Base-by-base conservation (phyloP, 495 filamentous ascomycete species). In the Paragyromitra xinjiangensis region DNA sequence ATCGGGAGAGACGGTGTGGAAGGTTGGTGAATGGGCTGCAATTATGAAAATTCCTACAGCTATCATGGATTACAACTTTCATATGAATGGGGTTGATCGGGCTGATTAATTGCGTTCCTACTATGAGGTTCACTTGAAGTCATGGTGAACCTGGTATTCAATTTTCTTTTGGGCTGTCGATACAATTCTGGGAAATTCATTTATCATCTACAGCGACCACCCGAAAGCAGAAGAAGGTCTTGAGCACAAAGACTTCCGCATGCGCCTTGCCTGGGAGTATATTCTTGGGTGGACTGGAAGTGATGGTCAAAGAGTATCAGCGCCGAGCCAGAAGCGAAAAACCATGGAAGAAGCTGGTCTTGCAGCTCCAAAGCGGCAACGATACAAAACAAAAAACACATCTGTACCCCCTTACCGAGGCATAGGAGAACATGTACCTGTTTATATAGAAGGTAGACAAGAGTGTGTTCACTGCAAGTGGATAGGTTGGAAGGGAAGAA, bases 101-200 rank as follows among this genome's bases (percentile, higher is more conserved):
- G 71, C 71, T 40, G 77, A 79, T 68, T 68, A 79, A 24, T 55
- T 77, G 6, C 55, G 71, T 8, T 78, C 67, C 29, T 69, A 73
- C 24, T 83, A 83, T 73, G 56, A 75, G 11, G 74, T 53, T 16
- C 73, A 82, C 26, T 34, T 55, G 11, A 45, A 34, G 9, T 69
- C 61, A 7, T 11, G 53, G 26, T 6, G 70, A 12, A 79, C 50
- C 37, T 83, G 63, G 65, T 81, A 67, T 58, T 73, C 73, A 24
- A 44, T 82, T 12, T 80, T 83, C 58, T 82, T 78, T 58, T 81
- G 69, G 73, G 69, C 76, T 64, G 70, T 83, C 64, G 73, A 83
- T 70, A 74, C 77, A 69, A 44, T 37, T 26, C 5, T 78, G 34
- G 42, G 29, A 7, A 73, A 73, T 34, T n/a, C 62, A 4, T 78